Evolutionary conservation across 139 green algal genomes (phyloP), one percentile per base, ranked within the genome.

Genomic region (Astrephomene gubernaculifera): DNA sequence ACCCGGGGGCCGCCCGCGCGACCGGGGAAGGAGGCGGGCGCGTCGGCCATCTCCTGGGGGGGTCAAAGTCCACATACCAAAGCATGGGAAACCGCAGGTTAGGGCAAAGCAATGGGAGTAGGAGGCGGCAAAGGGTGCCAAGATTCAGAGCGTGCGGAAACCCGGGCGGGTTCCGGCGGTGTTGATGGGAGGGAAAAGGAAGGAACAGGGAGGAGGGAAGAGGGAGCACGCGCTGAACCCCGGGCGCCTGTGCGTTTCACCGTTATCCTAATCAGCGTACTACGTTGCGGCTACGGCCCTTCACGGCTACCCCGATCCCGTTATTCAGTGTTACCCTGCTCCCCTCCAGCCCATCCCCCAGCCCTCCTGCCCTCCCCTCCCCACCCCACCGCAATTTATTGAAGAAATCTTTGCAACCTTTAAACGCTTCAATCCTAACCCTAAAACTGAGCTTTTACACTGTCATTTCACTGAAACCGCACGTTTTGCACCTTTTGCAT

Each of bases 41-140:
- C 74, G 38, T 82, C 54, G 12, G 54, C 74, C 74, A 82, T 82
- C 54, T 82, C 74, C 74, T 82, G 74, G 19, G 12, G 6, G 19
- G 4, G 35, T n/a, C 35, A 70, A n/a, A 7, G 24, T 12, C 19
- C 57, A 27, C 57, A 24, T 67, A n/a, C 57, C 12, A 21, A 67
- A 29, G 31, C 57, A n/a, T 24, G 57, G 8, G 61, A 29, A 70
- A 22, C n/a, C n/a, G n/a, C n/a, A n/a, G 35, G 12, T 4, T 10
- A 49, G 35, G 3, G 35, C 10, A n/a, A 31, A 3, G 19, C 27
- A 33, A 49, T 52, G 3, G 9, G 3, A 9, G 35, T 22, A 22
- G 7, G 19, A 70, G 12, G 29, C 7, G 9, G 25, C 7, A 57
- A 14, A 39, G 27, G 4, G 7, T 19, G 8, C 65, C 35, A 24